Percentiles rank a stretch among this genome's conserved stretches.
These are phyloP conservation scores for Zygosaccharomyces gambellarensis DNA, from an alignment of 805 yeast genomes.

Conservation along the genomic window DNA sequence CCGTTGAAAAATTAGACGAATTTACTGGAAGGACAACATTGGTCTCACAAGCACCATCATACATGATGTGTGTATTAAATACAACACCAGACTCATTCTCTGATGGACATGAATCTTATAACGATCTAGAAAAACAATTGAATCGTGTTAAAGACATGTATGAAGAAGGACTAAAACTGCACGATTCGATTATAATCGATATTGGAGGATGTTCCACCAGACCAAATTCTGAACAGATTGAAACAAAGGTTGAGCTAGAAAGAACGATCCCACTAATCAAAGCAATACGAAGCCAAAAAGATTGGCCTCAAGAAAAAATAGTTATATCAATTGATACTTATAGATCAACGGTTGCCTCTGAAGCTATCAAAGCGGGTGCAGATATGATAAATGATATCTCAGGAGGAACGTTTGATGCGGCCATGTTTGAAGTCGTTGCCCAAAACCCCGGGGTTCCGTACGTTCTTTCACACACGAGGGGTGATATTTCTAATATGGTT, in stretches of 20 bases:
- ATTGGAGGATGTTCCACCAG: conserved; percentile 94
- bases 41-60: conserved; percentile 39
- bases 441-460: conserved; percentile 63
- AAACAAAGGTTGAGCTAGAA: conserved; percentile 58
- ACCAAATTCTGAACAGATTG: conserved; percentile 68
- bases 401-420: conserved; percentile 66
- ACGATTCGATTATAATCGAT: conserved; percentile 54
- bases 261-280: conserved; percentile 68
- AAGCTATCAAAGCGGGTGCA: conserved; percentile 69
- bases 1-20: conserved; percentile 42
- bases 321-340: conserved; percentile 86
- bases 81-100: conserved; percentile 94
- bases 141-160: conserved; percentile 47
- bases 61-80: conserved; percentile 82
- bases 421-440: conserved; percentile 67
- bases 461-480: conserved; percentile 79
- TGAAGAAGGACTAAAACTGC: conserved; percentile 49
- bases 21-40: conserved; percentile 37
- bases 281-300: conserved; percentile 47
- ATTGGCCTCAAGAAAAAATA: conserved; percentile 37
- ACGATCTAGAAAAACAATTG: conserved; percentile 40
- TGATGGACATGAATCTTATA: conserved; percentile 61
- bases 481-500: conserved; percentile 71
- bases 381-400: conserved; percentile 90
- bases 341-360: conserved; percentile 66